Base-by-base conservation (phyloP, 306 rosid species). In the Rubus parviflorus region DNA sequence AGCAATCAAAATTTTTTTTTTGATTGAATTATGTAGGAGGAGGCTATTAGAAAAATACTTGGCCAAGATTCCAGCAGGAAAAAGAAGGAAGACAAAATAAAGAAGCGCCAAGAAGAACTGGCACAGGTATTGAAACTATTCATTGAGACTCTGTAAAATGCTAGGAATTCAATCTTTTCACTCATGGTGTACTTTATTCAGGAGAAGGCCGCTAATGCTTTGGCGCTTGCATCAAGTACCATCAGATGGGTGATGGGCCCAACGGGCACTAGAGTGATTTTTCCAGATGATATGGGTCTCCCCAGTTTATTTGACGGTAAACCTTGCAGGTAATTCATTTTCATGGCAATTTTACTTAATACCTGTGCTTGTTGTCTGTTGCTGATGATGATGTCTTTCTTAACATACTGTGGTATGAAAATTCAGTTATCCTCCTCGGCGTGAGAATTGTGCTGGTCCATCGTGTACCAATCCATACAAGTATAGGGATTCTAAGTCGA, bases 31-130 rank as follows among this genome's bases (percentile, higher is more conserved):
- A 76, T 83, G 79, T 71, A 92, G 99, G 98, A 90, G 41, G 99
- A 88, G 88, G 99, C 96, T 77, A 92, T 92, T 84, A 91, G 87
- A 78, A 96, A 96, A 86, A 96, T 96, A 70, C 99, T 89, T 22
- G 98, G 98, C 81, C 99, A 96, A 88, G 99, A 96, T 77, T 96
- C 98, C 70, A 89, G 86, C 84, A 79, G 98, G 83, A 96, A 96
- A 86, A 96, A 96, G 78, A 80, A 86, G 45, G 98, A 92, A 88
- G 98, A 96, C 64, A 92, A 96, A 86, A 81, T 86, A 13, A 92
- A 88, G 94, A 96, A 96, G 87, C 98, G 96, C 77, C 97, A 85
- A 79, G 91, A 88, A 85, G 99, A 92, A 82, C 1, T 89, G 84
- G 98, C 98, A 48, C 94, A 92, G 93, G 97, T 92, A 86, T 65